Conservation (phyloP, 768 basidiomycete genomes). For the Naganishia friedmannii region DNA sequence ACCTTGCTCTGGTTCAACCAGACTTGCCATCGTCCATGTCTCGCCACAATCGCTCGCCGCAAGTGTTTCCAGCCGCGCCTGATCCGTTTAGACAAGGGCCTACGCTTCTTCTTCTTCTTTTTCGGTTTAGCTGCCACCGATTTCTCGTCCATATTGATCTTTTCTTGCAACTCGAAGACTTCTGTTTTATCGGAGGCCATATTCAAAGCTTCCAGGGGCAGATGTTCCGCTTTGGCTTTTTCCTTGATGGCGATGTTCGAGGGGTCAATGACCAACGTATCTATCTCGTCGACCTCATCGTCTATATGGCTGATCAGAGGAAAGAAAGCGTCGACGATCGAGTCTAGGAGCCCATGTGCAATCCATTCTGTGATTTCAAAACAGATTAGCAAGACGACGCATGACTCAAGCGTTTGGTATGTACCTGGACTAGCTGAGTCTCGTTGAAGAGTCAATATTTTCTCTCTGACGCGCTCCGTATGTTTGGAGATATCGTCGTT, state of each 20-base stretch:
- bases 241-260: slow-evolving; percentile 31
- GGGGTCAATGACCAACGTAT: slow-evolving; percentile 62
- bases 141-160: background rate
- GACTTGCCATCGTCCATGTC: background rate
- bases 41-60: background rate
- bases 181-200: slow-evolving; percentile 4
- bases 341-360: slow-evolving; percentile 85
- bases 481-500: slow-evolving; percentile 87
- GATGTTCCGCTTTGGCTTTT: slow-evolving; percentile 7
- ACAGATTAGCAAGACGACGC: background rate
- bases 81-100: slow-evolving; percentile 1
- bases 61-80: slow-evolving; percentile 10
- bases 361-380: slow-evolving; percentile 71
- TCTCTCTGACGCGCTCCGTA: slow-evolving; percentile 68
- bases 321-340: slow-evolving; percentile 90
- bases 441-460: slow-evolving; percentile 62
- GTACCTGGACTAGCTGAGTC: slow-evolving; percentile 56
- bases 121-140: background rate
- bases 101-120: slow-evolving; percentile 25
- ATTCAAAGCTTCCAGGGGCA: slow-evolving; percentile 17
- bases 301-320: slow-evolving; percentile 72
- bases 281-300: slow-evolving; percentile 72
- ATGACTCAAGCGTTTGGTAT: slow-evolving; percentile 28
- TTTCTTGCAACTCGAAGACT: slow-evolving; percentile 10
- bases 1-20: slow-evolving; percentile 13